These are phyloP conservation scores for Colletotrichum liriopes DNA, from an alignment of 2,329 filamentous ascomycete species.

Conservation along the genomic window DNA sequence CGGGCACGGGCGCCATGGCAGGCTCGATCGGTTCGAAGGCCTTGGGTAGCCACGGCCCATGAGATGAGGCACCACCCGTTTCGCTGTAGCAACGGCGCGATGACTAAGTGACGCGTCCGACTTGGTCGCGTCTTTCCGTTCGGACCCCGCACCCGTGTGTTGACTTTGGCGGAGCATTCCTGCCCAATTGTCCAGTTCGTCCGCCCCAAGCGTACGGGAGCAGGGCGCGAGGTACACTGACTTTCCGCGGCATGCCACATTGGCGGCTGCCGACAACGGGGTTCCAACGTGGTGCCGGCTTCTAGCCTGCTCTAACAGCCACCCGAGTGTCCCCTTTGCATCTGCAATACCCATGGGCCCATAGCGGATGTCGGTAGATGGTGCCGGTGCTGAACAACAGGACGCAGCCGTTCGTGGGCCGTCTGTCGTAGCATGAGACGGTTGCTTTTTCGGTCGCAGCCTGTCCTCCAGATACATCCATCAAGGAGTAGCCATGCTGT, in stretches of 20 bases:
- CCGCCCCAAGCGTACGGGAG: constrained; percentile 5
- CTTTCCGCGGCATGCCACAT: constrained; percentile 5
- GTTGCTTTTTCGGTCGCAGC: constrained; percentile 17
- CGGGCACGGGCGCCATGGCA: constrained; percentile 22
- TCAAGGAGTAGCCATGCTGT: constrained; percentile 29
- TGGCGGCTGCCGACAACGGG: constrained; percentile 5
- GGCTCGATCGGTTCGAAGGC: constrained; percentile 20
- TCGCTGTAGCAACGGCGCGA: constrained; percentile 26
- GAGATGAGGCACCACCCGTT: constrained; percentile 26
- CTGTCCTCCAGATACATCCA: background rate
- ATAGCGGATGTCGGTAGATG: too few relatives aligned
- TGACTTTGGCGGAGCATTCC: constrained; percentile 37
- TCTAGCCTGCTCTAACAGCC: background rate
- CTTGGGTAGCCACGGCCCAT: constrained; percentile 7
- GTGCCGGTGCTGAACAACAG: background rate
- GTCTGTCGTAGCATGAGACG: background rate
- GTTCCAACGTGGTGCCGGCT: background rate
- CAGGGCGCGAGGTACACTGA: background rate
- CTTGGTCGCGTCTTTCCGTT: constrained; percentile 33
- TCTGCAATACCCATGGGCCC: background rate
- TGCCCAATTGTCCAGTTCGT: constrained; percentile 27
- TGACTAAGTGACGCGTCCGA: constrained; percentile 33
- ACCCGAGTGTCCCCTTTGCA: background rate
- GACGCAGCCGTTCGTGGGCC: background rate
- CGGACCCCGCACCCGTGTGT: constrained; percentile 38